phyloP scores from a whole-genome alignment of 2,329 filamentous ascomycete species.

The Scytalidium sp. region DNA sequence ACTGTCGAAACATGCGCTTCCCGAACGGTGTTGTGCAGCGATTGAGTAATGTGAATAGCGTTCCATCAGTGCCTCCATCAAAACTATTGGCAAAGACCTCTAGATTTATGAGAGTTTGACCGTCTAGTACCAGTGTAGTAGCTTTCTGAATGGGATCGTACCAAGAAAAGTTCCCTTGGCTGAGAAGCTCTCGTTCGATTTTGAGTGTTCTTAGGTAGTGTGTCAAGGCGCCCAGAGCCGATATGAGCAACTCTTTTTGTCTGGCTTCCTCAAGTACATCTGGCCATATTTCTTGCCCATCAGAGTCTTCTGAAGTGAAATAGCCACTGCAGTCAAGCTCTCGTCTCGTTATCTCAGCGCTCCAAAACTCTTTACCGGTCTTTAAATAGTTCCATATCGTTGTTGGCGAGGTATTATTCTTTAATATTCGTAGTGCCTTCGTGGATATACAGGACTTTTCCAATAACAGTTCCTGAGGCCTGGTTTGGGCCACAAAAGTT shows the following conservation, averaged over 20 bases:
- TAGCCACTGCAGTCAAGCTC: conserved; percentile 80
- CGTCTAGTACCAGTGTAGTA: conserved; percentile 87
- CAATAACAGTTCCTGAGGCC: conserved; percentile 82
- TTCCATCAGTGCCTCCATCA: conserved; percentile 81
- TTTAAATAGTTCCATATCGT: conserved; percentile 97
- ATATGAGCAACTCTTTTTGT: conserved; percentile 82
- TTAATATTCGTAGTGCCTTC: conserved; percentile 89
- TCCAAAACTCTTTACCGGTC: conserved; percentile 84
- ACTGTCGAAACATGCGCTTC: conserved; percentile 92
- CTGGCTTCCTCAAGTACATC: conserved; percentile 66
- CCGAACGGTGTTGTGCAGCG: conserved; percentile 95
- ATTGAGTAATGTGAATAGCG: conserved; percentile 86
- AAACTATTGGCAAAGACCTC: conserved; percentile 93
- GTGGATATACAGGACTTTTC: conserved; percentile 85
- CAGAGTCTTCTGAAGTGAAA: conserved; percentile 59
- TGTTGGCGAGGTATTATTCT: conserved; percentile 89
- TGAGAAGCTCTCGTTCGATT: conserved; percentile 82
- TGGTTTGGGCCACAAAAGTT: conserved; percentile 89
- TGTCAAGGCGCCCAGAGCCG: conserved; percentile 82
- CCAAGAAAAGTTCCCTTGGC: conserved; percentile 84
- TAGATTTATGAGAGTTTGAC: conserved; percentile 96
- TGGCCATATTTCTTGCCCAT: conserved; percentile 68
- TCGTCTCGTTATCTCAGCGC: conserved; percentile 74
- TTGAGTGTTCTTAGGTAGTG: conserved; percentile 86
- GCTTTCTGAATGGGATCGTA: conserved; percentile 91